A percentile compares a stretch with the other conserved stretches of the same genome.
Conservation (phyloP, 495 filamentous ascomycete genomes). For the Hypoxylon cercidicola region DNA sequence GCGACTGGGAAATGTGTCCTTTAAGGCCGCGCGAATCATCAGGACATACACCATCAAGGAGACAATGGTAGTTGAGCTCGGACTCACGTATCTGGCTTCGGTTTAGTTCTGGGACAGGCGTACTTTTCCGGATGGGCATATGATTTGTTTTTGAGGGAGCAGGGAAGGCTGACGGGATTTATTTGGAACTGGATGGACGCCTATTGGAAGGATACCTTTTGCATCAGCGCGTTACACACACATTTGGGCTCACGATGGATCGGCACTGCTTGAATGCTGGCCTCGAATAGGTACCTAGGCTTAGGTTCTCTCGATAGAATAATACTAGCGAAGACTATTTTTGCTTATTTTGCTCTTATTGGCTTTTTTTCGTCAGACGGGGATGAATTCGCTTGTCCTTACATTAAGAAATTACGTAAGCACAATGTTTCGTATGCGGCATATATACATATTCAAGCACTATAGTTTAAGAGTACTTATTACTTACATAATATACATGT, state of each 20-base stretch:
- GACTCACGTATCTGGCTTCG: slow-evolving; percentile 33
- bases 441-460: no score
- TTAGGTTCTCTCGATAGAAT: slow-evolving; percentile 23
- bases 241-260: slow-evolving; percentile 20
- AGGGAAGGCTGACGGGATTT: no score
- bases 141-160: slow-evolving; percentile 21
- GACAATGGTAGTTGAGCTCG: slow-evolving; percentile 25
- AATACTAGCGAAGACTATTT: slow-evolving; percentile 28
- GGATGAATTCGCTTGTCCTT: no score
- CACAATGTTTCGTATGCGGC: no score
- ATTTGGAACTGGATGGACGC: slow-evolving; percentile 32
- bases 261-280: slow-evolving; percentile 22
- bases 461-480: no score
- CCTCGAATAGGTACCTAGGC: slow-evolving; percentile 1
- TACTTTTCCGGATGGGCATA: slow-evolving; percentile 36
- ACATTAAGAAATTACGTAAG: no score
- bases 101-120: slow-evolving; percentile 30
- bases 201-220: slow-evolving; percentile 42
- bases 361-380: no score
- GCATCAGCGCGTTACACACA: slow-evolving; percentile 33
- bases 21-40: slow-evolving; percentile 13
- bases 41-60: slow-evolving; percentile 26
- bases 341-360: not conserved
- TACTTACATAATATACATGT: no score
- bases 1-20: slow-evolving; percentile 5